Conservation (phyloP, 495 filamentous ascomycete genomes). For the Neurospora sp. region DNA sequence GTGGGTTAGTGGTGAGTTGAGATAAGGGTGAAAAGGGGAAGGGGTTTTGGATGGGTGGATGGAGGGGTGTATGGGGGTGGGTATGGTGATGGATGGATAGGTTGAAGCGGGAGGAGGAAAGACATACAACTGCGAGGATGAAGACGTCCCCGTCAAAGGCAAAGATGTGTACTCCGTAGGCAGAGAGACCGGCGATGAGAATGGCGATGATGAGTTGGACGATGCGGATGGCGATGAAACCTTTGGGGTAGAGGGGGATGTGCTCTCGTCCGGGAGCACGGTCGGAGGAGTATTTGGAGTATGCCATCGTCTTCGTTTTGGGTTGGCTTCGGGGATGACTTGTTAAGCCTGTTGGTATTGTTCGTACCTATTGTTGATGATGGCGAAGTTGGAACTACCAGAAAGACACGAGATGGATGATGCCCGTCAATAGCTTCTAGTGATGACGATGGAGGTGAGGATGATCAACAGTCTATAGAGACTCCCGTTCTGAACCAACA, state of each 20-base stretch:
- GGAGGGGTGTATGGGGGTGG: background rate
- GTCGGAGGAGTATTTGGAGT: constrained; percentile 14
- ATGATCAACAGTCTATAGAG: background rate
- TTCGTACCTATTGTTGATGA: background rate
- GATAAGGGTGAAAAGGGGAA: background rate
- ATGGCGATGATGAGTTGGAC: constrained; percentile 54
- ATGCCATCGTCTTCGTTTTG: background rate
- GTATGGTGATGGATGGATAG: background rate
- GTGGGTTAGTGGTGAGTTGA: background rate
- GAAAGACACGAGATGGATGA: background rate
- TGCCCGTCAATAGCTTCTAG: background rate
- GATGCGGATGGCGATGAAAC: constrained; percentile 48
- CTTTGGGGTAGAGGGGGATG: constrained; percentile 31
- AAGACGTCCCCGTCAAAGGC: constrained; percentile 21
- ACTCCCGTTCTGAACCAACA: background rate
- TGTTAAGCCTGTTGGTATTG: background rate
- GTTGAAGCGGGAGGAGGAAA: background rate
- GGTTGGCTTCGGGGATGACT: background rate
- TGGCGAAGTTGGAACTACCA: background rate
- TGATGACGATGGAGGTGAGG: background rate
- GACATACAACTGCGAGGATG: constrained; percentile 32
- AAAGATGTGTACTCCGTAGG: constrained; percentile 41
- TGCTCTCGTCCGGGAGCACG: constrained; percentile 30
- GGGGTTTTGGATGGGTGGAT: background rate
- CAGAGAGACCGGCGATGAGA: constrained; percentile 54